Percentiles rank a stretch among this genome's conserved stretches.
phyloP scores from a whole-genome alignment of 345 rosid species.

The Clarkia xantiana region DNA sequence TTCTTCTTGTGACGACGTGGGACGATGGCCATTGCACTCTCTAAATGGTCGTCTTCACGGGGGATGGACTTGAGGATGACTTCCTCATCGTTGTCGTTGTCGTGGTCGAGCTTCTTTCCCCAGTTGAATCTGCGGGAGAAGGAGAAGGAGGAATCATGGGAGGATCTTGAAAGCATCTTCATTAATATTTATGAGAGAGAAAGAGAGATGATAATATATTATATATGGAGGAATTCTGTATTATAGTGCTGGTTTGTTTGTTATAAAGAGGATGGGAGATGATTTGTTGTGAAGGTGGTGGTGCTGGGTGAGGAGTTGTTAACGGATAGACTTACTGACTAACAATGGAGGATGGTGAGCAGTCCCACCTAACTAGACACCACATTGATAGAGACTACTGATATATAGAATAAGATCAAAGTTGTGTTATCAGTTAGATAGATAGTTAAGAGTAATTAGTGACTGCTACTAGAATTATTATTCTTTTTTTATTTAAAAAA shows the following conservation, averaged over 20 bases:
- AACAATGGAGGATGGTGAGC: conserved; percentile 56
- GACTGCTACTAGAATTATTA: too few species aligned
- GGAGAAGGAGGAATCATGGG: conserved; percentile 76
- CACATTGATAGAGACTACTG: conserved; percentile 1
- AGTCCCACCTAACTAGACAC: conserved; percentile 46
- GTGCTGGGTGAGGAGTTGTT: neutral
- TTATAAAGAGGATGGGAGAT: neutral
- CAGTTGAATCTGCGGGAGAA: conserved; percentile 80
- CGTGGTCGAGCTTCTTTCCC: conserved; percentile 54
- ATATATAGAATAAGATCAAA: conserved; percentile 12
- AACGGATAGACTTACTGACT: conserved; percentile 13
- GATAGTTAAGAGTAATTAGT: too few species aligned
- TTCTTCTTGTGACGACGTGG: conserved; percentile 4
- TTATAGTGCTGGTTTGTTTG: conserved; percentile 2
- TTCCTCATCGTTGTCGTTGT: conserved; percentile 32
- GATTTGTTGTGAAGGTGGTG: neutral
- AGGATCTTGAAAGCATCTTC: conserved; percentile 52
- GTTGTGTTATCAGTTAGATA: too few species aligned
- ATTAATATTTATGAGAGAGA: conserved; percentile 29
- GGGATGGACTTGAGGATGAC: conserved; percentile 25
- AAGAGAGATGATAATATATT: neutral
- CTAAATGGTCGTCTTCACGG: conserved; percentile 4
- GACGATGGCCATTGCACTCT: neutral
- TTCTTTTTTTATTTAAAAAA: too few species aligned
- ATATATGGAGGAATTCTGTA: conserved; percentile 7